phyloP scores from a whole-genome alignment of 768 basidiomycete species.

The Boletus subcaerulescens region DNA sequence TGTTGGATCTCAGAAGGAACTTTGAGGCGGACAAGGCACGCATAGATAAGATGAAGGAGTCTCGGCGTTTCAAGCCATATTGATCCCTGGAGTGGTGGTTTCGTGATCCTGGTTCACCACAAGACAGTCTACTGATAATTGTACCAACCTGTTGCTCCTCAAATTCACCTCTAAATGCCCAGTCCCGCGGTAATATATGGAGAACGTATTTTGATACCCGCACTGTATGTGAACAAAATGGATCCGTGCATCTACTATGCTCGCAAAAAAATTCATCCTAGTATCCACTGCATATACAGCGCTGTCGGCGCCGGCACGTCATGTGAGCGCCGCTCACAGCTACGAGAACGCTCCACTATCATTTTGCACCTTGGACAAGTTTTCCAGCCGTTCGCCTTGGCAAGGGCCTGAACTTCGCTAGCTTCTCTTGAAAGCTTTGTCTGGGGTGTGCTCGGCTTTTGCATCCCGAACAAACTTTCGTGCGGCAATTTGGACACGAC shows the following conservation, averaged over 20 bases:
- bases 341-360: constrained; percentile 51
- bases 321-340: constrained; percentile 66
- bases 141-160: neutral
- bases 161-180: too few species aligned
- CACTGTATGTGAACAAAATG: neutral
- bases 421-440: constrained; percentile 39
- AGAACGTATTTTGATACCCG: neutral
- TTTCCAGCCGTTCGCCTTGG: constrained; percentile 49
- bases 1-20: constrained; percentile 63
- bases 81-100: constrained; percentile 33
- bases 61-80: constrained; percentile 85
- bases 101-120: neutral
- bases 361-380: constrained; percentile 56
- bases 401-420: constrained; percentile 45
- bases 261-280: neutral
- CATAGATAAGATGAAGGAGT: constrained; percentile 50
- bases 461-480: constrained; percentile 46
- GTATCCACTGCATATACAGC: neutral
- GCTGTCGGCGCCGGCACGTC: constrained; percentile 44
- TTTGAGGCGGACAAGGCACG: constrained; percentile 86
- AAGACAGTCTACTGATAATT: neutral
- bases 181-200: neutral
- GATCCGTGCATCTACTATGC: neutral
- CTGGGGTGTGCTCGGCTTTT: constrained; percentile 42
- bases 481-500: constrained; percentile 40